Evolutionary conservation across 495 filamentous ascomycete genomes (phyloP), one percentile per base, ranked within the genome.

Genomic region (Penicillium waksmanii): DNA sequence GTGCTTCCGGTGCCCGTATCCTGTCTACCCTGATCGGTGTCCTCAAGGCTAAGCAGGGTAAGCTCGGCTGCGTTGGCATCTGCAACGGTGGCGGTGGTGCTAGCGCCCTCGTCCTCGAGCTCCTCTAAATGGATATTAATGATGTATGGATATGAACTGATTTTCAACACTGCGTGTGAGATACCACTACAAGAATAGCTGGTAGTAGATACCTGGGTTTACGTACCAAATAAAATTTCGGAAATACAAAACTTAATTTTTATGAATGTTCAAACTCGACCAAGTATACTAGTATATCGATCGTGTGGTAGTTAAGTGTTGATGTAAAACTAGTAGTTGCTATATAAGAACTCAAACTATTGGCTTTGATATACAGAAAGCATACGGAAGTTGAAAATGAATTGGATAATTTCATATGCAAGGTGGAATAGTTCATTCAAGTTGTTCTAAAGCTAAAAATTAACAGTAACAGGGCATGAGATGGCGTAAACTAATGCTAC

Each of bases 41-140:
- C 54, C 73, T 98, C 68, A 89, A 85, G 75, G 90, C 94, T 63
- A 91, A 92, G 81, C 89, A 90, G 71, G 93, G 85, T 53, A 98
- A 96, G 87, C 86, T 97, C 73, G 95, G 95, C 48, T 89, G 85
- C 69, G 93, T 90, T 36, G 95, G 93, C 43, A 98, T 98, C 69
- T 98, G 95, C 85, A 98, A 98, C 78, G 95, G 95, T 57, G 95
- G 95, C 42, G 95, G 95, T 65, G 95, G 95, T 65, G 95, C 95
- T 40, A 91, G 87, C 68, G 93, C 96, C 49, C 77, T 98, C 57
- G 89, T 98, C 52, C 81, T 98, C 65, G 94, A 98, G 80, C 63
- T 81, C 42, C 62, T 66, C 38, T 77, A 69, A 73, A 53, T 25
- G 53, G 40, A 21, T 59, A 40, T 68, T 64, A 59, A 68, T 27